These are phyloP conservation scores for Hymenoscyphus linearis DNA, from an alignment of 2,329 filamentous ascomycete genomes.

Conservation along the genomic window DNA sequence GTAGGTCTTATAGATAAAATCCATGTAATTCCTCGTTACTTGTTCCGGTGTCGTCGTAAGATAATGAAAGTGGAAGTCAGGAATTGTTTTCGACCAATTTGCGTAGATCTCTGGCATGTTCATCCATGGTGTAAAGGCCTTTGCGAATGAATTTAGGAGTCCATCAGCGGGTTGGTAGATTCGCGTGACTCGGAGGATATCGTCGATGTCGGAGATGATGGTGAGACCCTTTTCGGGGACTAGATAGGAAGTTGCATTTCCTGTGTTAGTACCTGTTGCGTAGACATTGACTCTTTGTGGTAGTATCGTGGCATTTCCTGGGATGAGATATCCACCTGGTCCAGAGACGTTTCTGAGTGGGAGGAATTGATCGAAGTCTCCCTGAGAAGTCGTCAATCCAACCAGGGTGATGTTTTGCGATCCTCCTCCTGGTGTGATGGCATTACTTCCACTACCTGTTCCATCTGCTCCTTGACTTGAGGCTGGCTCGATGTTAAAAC, in stretches of 20 bases:
- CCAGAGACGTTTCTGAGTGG: constrained; percentile 54
- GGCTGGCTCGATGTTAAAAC: constrained; percentile 56
- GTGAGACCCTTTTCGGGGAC: constrained; percentile 67
- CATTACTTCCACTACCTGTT: constrained; percentile 44
- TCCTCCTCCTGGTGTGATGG: constrained; percentile 51
- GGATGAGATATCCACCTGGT: constrained; percentile 44
- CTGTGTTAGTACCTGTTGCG: constrained; percentile 56
- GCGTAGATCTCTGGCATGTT: constrained; percentile 77
- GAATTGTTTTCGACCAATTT: constrained; percentile 64
- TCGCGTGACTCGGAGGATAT: constrained; percentile 74
- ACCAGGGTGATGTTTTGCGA: constrained; percentile 59
- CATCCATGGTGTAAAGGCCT: constrained; percentile 65
- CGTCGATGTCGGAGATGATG: constrained; percentile 72
- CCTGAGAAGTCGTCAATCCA: constrained; percentile 58
- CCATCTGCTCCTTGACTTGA: constrained; percentile 46
- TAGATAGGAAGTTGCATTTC: constrained; percentile 72
- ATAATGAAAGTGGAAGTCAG: constrained; percentile 74
- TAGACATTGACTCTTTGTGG: constrained; percentile 67
- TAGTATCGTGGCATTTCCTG: constrained; percentile 58
- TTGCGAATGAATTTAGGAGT: constrained; percentile 70
- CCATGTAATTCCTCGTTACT: constrained; percentile 71
- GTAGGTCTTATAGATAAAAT: constrained; percentile 73
- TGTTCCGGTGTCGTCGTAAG: constrained; percentile 77
- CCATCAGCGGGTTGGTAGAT: constrained; percentile 73
- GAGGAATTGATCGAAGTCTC: constrained; percentile 71